Conservation (phyloP, 208 protist species). For the Wallacemonas sp. region DNA sequence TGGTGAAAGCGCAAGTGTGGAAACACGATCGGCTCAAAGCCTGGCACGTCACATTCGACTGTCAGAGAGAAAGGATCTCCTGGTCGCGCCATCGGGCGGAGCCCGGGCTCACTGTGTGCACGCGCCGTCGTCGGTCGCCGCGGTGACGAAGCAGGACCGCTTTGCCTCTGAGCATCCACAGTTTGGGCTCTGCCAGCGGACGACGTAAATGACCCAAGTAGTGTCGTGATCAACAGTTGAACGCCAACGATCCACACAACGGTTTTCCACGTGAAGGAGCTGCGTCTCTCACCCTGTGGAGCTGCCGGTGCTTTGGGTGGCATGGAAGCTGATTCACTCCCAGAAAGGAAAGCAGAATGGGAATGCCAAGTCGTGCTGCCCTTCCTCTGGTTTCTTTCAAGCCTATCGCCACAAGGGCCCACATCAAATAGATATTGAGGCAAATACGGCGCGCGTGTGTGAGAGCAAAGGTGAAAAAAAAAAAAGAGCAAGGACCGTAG, state of each 20-base stretch:
- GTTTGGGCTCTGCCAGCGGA: not conserved
- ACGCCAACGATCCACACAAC: not conserved
- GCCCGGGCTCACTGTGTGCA: not conserved
- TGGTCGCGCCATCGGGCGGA: conserved; percentile 23
- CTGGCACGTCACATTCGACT: conserved; percentile 17
- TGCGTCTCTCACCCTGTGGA: not conserved
- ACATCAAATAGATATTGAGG: no score
- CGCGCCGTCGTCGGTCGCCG: not conserved
- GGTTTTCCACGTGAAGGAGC: not conserved
- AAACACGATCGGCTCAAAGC: conserved; percentile 29
- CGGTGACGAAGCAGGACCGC: not conserved
- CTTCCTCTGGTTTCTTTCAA: not conserved
- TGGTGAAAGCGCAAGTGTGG: conserved; percentile 18
- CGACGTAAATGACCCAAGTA: not conserved
- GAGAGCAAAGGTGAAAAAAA: no score
- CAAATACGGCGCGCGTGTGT: no score
- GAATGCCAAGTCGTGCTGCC: no score
- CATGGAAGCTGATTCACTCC: not conserved
- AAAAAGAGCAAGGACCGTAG: no score
- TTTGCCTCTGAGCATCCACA: not conserved
- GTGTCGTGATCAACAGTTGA: not conserved
- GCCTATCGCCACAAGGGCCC: no score
- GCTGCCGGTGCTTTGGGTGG: not conserved
- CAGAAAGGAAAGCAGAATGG: no score
- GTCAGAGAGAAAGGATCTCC: conserved; percentile 17